Evolutionary conservation across 345 rosid genomes (phyloP), one percentile per base, ranked within the genome.

Genomic region (Garcia nutans): DNA sequence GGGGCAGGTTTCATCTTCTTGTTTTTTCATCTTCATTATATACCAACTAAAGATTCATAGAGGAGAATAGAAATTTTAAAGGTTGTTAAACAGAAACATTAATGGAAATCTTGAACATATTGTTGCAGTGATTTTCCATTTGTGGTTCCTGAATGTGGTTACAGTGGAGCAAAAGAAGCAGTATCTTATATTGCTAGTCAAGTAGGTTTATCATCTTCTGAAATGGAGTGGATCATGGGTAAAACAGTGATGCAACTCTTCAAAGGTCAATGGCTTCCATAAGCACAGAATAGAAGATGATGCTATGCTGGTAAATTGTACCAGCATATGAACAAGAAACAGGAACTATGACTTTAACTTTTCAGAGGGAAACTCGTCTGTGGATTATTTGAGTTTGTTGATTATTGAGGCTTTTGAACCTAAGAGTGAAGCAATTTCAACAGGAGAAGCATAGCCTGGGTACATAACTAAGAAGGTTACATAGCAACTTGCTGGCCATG

Each of bases 71-170:
- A 12, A 64, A 37, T 20, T 28, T 28, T 15, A 2, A n/a, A 2
- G 6, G 37, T 31, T 20, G 45, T 22, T 37, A 49, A 49, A 54
- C 50, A 42, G 63, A 65, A 65, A 70, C 58, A 0, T 13, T 3
- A 33, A 42, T 58, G 26, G 31, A 56, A 64, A 50, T 71, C 44
- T 62, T 68, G 49, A 50, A 75, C 54, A 28, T 66, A 10, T 37
- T 37, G 24, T 60, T 83, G 78, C 91, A 95, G 97, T 54, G 97
- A 95, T 79, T 93, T 95, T 83, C 99, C 99, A 15, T 93, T 66
- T 71, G 91, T 91, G 12, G 94, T 91, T 54, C 89, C 92, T 8
- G 97, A 93, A 84, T 91, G 97, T 41, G 97, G 99, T 58, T 91
- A 95, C 63, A 80, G 81, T 76, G 91, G 86, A 78, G 94, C 86